phyloP scores from a whole-genome alignment of 805 yeast genomes.

The Candida schatavii region DNA sequence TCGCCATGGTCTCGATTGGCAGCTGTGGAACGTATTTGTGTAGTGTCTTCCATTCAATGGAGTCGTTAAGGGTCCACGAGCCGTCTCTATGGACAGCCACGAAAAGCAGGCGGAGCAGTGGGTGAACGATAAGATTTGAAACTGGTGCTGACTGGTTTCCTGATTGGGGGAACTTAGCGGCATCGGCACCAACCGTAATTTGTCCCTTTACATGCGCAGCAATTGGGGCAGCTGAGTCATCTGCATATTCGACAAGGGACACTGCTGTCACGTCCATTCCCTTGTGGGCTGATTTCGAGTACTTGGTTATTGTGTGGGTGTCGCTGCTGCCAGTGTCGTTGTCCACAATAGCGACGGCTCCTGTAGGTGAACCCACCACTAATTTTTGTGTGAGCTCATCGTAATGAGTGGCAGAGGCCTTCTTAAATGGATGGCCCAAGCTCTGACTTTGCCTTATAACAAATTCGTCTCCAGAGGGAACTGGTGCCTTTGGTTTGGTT shows the following conservation, averaged over 20 bases:
- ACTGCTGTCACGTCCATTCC: constrained; percentile 14
- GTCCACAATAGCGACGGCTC: constrained; percentile 8
- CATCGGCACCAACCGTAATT: constrained; percentile 7
- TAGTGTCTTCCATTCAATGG: background rate
- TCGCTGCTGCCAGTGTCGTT: background rate
- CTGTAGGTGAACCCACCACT: constrained; percentile 13
- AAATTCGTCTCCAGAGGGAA: constrained; percentile 14
- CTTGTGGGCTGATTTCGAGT: constrained; percentile 10
- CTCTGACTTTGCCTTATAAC: constrained; percentile 8
- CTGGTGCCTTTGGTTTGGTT: constrained; percentile 21
- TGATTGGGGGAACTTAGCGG: constrained; percentile 3
- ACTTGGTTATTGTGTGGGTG: background rate
- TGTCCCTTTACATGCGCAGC: constrained; percentile 17
- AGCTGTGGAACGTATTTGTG: background rate
- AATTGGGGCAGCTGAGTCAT: constrained; percentile 14
- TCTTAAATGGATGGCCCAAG: constrained; percentile 12
- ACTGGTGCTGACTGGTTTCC: constrained; percentile 4
- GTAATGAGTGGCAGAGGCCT: constrained; percentile 7
- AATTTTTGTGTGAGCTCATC: background rate
- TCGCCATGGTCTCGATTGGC: constrained; percentile 9
- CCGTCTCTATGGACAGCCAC: constrained; percentile 24
- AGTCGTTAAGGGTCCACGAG: constrained; percentile 17
- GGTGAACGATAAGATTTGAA: constrained; percentile 27
- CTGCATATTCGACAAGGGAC: constrained; percentile 8
- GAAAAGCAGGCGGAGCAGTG: constrained; percentile 25